Evolutionary conservation across 495 filamentous ascomycete species (phyloP).

Genomic region (Friedmanniomyces simplex): DNA sequence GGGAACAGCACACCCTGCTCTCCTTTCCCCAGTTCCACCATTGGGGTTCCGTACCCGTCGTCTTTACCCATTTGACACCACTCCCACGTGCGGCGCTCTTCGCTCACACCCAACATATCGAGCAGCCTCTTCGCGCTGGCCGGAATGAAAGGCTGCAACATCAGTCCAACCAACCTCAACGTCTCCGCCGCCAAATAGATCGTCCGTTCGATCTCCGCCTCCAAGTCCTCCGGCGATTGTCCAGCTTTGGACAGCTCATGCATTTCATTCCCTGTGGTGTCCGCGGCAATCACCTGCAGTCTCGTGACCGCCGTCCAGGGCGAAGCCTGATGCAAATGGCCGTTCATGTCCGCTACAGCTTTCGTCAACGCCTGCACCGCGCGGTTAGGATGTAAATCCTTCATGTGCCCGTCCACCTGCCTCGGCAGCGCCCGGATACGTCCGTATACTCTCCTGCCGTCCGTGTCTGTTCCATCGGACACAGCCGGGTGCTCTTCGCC

Average conservation of each 20-base stretch:
- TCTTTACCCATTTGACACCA: slow-evolving; percentile 51
- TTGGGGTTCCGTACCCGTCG: slow-evolving; percentile 50
- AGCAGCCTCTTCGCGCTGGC: slow-evolving; percentile 63
- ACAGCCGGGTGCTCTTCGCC: neutral
- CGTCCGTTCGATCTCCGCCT: slow-evolving; percentile 35
- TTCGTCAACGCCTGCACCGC: slow-evolving; percentile 60
- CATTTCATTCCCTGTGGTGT: slow-evolving; percentile 4
- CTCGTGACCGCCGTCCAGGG: slow-evolving; percentile 43
- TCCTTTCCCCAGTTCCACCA: slow-evolving; percentile 35
- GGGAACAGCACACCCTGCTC: slow-evolving; percentile 46
- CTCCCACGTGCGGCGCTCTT: slow-evolving; percentile 45
- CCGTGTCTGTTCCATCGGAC: neutral
- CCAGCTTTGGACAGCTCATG: neutral
- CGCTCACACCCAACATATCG: slow-evolving; percentile 64
- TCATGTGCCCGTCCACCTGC: slow-evolving; percentile 48
- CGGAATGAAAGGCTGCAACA: slow-evolving; percentile 88
- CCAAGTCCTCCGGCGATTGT: neutral
- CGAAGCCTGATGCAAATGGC: slow-evolving; percentile 48
- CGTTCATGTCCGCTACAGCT: slow-evolving; percentile 55
- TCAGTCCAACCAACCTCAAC: slow-evolving; percentile 68
- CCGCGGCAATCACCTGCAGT: neutral
- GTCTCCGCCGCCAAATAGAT: slow-evolving; percentile 67
- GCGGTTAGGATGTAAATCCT: slow-evolving; percentile 48
- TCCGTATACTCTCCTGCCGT: neutral
- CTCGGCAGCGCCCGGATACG: slow-evolving; percentile 22